Conservation (phyloP, 352 stramenopile species). For the Aphanomyces astaci region DNA sequence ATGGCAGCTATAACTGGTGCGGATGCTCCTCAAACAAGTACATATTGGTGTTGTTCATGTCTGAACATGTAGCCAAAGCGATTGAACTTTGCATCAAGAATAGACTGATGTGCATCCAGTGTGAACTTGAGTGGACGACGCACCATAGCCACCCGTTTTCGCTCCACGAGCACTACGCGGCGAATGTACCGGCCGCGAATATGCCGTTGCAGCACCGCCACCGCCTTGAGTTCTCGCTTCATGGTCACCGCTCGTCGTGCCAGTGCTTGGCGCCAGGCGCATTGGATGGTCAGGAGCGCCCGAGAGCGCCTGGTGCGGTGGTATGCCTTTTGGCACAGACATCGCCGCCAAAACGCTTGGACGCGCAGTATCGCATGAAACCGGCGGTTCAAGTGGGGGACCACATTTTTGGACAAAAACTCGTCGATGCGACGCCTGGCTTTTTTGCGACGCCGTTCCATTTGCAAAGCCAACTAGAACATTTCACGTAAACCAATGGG, state of each 20-base stretch:
- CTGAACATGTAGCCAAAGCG: too few relatives aligned
- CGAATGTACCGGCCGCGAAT: constrained; percentile 3
- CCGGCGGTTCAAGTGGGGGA: background rate
- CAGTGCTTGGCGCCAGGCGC: background rate
- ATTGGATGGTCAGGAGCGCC: background rate
- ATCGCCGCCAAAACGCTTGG: background rate
- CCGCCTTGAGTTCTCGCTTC: background rate
- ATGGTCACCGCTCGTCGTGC: background rate
- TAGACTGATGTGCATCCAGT: too few relatives aligned
- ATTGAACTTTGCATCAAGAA: too few relatives aligned
- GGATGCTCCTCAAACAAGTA: too few relatives aligned
- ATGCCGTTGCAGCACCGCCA: background rate
- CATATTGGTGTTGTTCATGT: too few relatives aligned
- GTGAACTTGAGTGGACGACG: too few relatives aligned
- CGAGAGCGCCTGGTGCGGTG: too few relatives aligned
- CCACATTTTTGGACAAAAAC: constrained; percentile 12
- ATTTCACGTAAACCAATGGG: background rate
- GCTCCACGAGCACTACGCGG: background rate
- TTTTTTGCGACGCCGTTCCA: background rate
- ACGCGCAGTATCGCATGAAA: background rate
- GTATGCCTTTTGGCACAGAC: background rate
- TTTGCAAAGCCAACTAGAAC: background rate
- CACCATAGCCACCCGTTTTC: constrained; percentile 1
- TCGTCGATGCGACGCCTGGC: constrained; percentile 21
- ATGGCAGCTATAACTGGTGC: too few relatives aligned